Base-by-base conservation (phyloP, 768 basidiomycete species). In the Suillus discolor region DNA sequence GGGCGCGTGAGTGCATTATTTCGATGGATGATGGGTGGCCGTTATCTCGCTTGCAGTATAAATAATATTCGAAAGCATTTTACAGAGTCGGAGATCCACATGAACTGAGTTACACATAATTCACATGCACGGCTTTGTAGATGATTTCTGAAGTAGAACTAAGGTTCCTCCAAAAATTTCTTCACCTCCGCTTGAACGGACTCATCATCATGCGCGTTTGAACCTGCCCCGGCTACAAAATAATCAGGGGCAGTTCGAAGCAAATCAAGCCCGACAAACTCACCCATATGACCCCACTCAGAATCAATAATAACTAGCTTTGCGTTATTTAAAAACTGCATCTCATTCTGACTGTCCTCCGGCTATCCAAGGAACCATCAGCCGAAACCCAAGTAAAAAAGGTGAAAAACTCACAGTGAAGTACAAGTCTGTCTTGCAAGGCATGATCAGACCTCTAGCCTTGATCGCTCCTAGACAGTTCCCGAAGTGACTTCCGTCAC, bases 271-370 rank as follows among this genome's bases (percentile, higher is more conserved):
- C 20, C 15, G 39, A 31, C 8, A 16, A 65, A 42, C 82, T 59
- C 67, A 85, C 86, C 83, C 73, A 83, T 77, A 72, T 88, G 87
- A 6, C 87, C 86, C 85, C 85, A 87, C 36, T 82, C 77, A 1
- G 85, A 84, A 64, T 83, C 78, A 57, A 88, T 87, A 4, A 87
- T 75, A 1, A 82, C 80, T 7, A 87, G 75, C 57, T 75, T 79
- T 8, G 83, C 79, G 57, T 81, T 79, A 54, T 71, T 74, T 74
- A 85, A 70, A 53, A 75, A 71, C 2, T 72, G 69, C 28, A 85
- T 74, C 68, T 88, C 86, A 31, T 73, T 72, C 68, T 82, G 78
- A 67, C 79, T 85, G 67, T 87, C 87, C 68, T 86, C 85, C 1
- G 85, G 85, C 85, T 86, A 65, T n/a, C 34, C n/a, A 25, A 61